Evolutionary conservation across 306 rosid species (phyloP).

Genomic region (Hylodesmum podocarpum): DNA sequence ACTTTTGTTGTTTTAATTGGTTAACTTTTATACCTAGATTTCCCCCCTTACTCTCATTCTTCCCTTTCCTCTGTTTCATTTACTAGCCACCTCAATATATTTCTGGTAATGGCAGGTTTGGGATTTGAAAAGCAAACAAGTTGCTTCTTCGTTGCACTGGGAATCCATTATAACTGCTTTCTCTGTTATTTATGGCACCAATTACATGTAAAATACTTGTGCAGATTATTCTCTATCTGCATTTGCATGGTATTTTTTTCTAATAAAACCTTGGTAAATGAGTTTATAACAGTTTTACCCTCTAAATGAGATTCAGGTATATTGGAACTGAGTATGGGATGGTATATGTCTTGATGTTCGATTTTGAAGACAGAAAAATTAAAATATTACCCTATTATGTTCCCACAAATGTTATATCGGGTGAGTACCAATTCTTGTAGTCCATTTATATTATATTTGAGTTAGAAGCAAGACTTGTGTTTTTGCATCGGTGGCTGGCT

Average conservation of each 20-base stretch:
- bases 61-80: constrained; percentile 4
- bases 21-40: not conserved
- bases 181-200: constrained; percentile 75
- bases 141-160: constrained; percentile 77
- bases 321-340: constrained; percentile 80
- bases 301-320: constrained; percentile 59
- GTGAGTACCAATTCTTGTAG: constrained; percentile 42
- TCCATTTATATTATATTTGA: constrained; percentile 27
- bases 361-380: constrained; percentile 54
- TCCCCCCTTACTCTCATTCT: not conserved
- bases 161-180: constrained; percentile 89
- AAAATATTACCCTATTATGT: constrained; percentile 69
- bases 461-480: constrained; percentile 17
- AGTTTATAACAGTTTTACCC: constrained; percentile 22
- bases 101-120: constrained; percentile 76
- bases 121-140: constrained; percentile 76
- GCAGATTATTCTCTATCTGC: constrained; percentile 32
- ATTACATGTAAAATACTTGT: constrained; percentile 68
- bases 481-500: constrained; percentile 14
- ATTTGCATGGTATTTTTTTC: constrained; percentile 26
- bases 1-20: not conserved
- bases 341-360: constrained; percentile 65
- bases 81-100: constrained; percentile 38
- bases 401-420: constrained; percentile 66
- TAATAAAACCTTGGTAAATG: constrained; percentile 15